These are phyloP conservation scores for Pseudocercospora cruenta DNA, from an alignment of 2,329 filamentous ascomycete species.

Conservation along the genomic window DNA sequence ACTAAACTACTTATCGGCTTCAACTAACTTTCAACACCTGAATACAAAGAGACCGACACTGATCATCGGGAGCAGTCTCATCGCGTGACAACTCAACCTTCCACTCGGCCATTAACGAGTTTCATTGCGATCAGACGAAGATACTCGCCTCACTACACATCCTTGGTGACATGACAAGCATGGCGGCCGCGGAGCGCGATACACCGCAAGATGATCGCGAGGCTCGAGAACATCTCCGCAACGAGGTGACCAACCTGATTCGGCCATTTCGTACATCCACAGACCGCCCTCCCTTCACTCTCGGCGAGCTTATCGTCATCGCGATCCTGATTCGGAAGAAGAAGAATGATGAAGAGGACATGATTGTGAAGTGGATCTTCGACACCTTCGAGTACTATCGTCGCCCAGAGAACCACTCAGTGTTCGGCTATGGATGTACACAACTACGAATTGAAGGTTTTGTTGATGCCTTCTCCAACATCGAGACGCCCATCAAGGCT, in stretches of 20 bases:
- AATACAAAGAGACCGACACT: no score
- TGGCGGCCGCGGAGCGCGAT: no score
- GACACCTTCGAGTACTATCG: background rate
- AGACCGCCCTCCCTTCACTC: background rate
- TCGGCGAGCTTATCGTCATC: background rate
- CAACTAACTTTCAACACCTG: no score
- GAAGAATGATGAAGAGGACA: background rate
- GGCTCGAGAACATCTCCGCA: background rate
- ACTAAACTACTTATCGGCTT: no score
- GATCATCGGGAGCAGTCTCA: no score
- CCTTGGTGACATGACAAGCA: no score
- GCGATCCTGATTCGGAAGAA: background rate
- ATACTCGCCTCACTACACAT: no score
- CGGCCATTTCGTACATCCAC: background rate
- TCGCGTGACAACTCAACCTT: no score
- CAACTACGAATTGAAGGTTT: background rate
- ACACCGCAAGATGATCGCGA: no score
- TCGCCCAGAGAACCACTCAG: background rate
- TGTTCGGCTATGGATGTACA: background rate
- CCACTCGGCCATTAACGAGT: no score
- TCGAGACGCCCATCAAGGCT: background rate
- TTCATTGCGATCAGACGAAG: no score
- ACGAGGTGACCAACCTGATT: background rate
- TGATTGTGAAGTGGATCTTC: background rate
- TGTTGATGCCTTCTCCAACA: background rate